Evolutionary conservation across 805 yeast species (phyloP), one percentile per base, ranked within the genome.

Genomic region (Pichia ethanolica): DNA sequence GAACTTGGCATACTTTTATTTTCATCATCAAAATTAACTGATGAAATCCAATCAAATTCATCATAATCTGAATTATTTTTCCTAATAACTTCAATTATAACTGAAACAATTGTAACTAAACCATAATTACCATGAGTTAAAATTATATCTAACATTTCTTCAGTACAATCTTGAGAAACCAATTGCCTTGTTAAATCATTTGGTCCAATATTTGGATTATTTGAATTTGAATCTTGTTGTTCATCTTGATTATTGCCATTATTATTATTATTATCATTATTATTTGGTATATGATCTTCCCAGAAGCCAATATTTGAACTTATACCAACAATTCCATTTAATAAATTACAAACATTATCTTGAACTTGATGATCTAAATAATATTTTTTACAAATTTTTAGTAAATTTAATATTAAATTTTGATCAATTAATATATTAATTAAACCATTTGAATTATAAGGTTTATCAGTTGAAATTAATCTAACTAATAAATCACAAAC

Each of bases 21-120:
- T 28, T 52, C 55, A 20, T 45, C 54, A 12, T 30, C 30, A 20
- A 32, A 35, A 39, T 44, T 36, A 38, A 63, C 63, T 13, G 64
- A 54, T 27, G 53, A 58, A 35, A 66, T 59, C 69, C 71, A 65
- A 51, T 67, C 71, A 48, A 67, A 66, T 45, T 65, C 68, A 68
- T 93, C 99, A 66, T 93, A 93, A 64, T 93, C 99, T 0, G 96
- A 86, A 64, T 93, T 93, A 63, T 91, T 91, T 64, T 91, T 91
- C 60, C 99, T 78, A 47, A 93, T 91, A 40, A 91, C 78, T 68
- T 91, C 99, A 55, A 93, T 91, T 33, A 93, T 78, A 39, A 93
- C 88, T 8, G 96, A 89, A 32, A 93, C 99, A 59, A 96, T 95
- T 50, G 93, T 91, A 39, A 90, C 87, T 53, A 93, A 74, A 0